Conservation (phyloP, 2,329 filamentous ascomycete genomes). For the Ceratocystis albifundus region DNA sequence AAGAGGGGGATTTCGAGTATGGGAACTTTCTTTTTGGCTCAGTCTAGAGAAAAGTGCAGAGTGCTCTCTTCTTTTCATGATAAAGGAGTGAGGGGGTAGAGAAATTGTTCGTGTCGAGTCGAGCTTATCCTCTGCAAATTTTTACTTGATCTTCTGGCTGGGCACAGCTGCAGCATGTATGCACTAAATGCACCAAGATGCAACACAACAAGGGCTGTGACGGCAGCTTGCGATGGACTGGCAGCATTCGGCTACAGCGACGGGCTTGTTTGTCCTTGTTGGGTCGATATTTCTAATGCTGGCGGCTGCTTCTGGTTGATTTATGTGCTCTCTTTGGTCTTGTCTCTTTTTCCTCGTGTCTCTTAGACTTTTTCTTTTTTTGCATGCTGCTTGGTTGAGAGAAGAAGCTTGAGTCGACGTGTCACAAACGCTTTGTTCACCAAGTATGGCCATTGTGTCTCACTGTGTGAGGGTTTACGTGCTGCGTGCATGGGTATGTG, state of each 20-base stretch:
- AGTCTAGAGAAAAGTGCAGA: background rate
- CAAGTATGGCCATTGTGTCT: background rate
- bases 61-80: background rate
- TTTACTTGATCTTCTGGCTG: background rate
- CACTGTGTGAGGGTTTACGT: too few species aligned
- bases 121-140: constrained; percentile 2
- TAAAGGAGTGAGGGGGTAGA: background rate
- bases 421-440: constrained; percentile 9
- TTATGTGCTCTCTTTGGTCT: background rate
- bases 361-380: background rate
- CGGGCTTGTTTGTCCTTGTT: background rate
- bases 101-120: background rate
- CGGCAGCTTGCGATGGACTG: background rate
- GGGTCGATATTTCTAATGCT: constrained; percentile 4
- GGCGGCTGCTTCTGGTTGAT: constrained; percentile 5
- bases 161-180: constrained; percentile 10
- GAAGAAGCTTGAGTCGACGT: background rate
- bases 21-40: background rate
- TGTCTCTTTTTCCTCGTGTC: background rate
- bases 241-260: constrained; percentile 4
- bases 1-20: background rate
- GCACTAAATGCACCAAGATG: background rate
- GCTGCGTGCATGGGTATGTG: too few species aligned
- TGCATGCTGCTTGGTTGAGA: too few species aligned
- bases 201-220: constrained; percentile 5